Evolutionary conservation across 2,329 filamentous ascomycete species (phyloP).

Genomic region (Aspergillus sp.): DNA sequence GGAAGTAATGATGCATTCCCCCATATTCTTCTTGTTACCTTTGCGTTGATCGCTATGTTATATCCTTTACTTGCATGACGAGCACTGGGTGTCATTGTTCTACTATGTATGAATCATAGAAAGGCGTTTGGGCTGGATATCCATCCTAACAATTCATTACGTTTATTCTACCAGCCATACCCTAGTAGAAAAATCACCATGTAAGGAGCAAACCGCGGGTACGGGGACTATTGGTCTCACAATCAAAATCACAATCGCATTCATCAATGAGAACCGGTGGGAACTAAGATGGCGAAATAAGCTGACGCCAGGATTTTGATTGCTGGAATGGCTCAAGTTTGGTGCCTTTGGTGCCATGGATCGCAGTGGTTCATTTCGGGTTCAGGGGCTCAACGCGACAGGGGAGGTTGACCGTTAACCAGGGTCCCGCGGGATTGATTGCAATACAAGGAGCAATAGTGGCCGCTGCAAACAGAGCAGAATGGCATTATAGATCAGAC

Average conservation of each 20-base stretch:
- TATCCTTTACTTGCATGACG: conserved; percentile 9
- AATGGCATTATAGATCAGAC: neutral
- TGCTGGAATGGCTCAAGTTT: conserved; percentile 7
- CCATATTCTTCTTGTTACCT: conserved; percentile 16
- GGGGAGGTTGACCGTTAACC: no score
- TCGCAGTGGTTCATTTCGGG: conserved; percentile 1
- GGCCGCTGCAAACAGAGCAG: neutral
- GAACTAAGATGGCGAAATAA: neutral
- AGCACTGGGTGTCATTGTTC: conserved; percentile 17
- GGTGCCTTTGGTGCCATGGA: conserved; percentile 11
- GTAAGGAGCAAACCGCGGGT: neutral
- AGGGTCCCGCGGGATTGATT: neutral
- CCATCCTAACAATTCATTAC: conserved; percentile 5
- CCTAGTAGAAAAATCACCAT: neutral
- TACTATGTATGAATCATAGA: conserved; percentile 19
- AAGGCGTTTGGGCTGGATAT: conserved; percentile 20
- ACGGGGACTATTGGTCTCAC: neutral
- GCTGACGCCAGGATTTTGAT: conserved; percentile 6
- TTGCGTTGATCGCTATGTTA: conserved; percentile 2
- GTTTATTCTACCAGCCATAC: neutral
- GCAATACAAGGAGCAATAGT: neutral
- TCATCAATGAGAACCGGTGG: neutral
- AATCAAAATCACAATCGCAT: neutral
- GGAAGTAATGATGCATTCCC: conserved; percentile 33
- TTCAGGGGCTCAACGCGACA: conserved; percentile 5